Evolutionary conservation across 352 stramenopile genomes (phyloP), one percentile per base, ranked within the genome.

Genomic region (Globisporangium middletonii): DNA sequence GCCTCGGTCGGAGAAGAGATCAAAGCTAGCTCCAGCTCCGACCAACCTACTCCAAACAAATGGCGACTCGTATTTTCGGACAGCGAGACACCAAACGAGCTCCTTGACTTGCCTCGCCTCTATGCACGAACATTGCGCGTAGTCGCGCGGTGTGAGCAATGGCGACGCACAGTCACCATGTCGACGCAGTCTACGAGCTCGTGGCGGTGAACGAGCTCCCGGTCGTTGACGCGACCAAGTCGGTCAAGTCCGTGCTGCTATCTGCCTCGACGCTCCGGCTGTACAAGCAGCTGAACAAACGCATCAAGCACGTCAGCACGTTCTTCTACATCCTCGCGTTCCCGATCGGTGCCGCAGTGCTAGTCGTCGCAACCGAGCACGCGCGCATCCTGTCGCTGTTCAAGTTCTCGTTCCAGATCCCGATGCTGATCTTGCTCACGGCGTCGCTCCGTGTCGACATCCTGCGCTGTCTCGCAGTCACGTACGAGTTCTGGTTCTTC

Each of bases 401-500:
- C 37, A 62, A 62, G 48, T 41, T 62, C 15, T 47, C 52, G 15
- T 50, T 56, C 38, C 56, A 62, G 56, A 43, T 62, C 8, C 38
- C 56, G 50, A 43, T 56, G 47, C 48, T 62, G 18, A 16, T 56
- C 11, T 23, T 42, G 12, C 41, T 46, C 7, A 46, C 41, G 1
- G 8, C 15, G 5, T 18, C 13, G 15, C 12, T 59, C 9, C 54
- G 44, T 1, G 19, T 51, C 0, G 54, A 59, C 16, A 30, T 59
- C 15, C 54, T 59, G 15, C 38, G 26, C 23, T 65, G 59, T 12
- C 47, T 51, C 9, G 42, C 41, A 1, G 3, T 19, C 15, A 72
- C 67, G 8, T 74, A 79, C 65, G 71, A 79, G 44, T 72, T 73
- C 38, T 79, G 67, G 65, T 74, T 75, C 60, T 72, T 76, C 50